A percentile compares a stretch with the other conserved stretches of the same genome.
phyloP scores from a whole-genome alignment of 495 filamentous ascomycete species.

The Haplographium delicatum region DNA sequence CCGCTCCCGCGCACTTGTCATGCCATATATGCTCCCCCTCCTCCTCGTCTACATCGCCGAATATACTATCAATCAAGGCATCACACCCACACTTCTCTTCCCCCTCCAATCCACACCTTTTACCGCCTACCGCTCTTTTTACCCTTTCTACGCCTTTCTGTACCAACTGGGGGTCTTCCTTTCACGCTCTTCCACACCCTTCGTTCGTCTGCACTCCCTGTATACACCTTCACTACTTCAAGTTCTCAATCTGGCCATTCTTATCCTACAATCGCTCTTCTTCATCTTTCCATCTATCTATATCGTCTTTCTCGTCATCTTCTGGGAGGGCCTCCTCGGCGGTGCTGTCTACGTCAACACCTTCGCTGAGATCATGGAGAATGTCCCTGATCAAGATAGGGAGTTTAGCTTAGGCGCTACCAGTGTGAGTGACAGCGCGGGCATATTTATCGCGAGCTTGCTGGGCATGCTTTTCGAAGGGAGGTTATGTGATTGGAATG shows the following conservation, averaged over 20 bases:
- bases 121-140: constrained; percentile 75
- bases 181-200: constrained; percentile 83
- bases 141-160: constrained; percentile 82
- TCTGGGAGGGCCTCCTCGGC: constrained; percentile 92
- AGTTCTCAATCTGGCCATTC: constrained; percentile 64
- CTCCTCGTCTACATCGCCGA: constrained; percentile 91
- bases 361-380: constrained; percentile 85
- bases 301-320: constrained; percentile 74
- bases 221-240: constrained; percentile 86
- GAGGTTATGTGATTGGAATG: constrained; percentile 76
- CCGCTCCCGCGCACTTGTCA: constrained; percentile 38
- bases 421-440: constrained; percentile 86
- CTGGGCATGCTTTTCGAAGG: constrained; percentile 81
- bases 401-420: constrained; percentile 89
- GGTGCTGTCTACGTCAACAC: constrained; percentile 93
- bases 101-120: constrained; percentile 73
- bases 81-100: constrained; percentile 85
- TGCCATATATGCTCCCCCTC: constrained; percentile 77
- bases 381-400: constrained; percentile 65
- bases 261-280: constrained; percentile 66
- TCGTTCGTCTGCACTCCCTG: constrained; percentile 72
- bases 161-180: constrained; percentile 95
- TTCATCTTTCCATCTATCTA: constrained; percentile 67
- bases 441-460: constrained; percentile 86
- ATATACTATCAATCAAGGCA: constrained; percentile 94